Base-by-base conservation (phyloP, 257 asterid genomes). In the Henckelia pumila region DNA sequence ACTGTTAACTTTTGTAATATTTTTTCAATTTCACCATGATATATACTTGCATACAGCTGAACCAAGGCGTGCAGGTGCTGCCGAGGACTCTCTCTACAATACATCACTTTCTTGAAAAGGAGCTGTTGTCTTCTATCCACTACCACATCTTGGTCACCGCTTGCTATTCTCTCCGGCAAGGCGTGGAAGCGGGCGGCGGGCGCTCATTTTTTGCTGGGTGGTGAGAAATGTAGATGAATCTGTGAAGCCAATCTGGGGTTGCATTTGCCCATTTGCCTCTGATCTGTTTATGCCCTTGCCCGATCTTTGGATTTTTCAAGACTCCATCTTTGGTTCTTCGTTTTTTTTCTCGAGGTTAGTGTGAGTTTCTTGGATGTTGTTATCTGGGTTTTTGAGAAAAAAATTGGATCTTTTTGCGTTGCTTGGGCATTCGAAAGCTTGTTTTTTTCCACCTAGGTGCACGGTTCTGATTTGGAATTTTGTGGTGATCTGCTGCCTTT, bases 241-340 rank as follows among this genome's bases (percentile, higher is more conserved):
- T 24, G 25, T 47, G 74, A 7, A 53, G 56, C 63, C 56, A 76
- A 75, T 74, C 58, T 61, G 72, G 72, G 59, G 21, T 68, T 44
- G 47, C 26, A 72, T 64, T 67, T 67, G 67, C 75, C 71, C 33
- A 49, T 33, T 5, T 35, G 26, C 63, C 68, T 63, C 73, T 76
- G 83, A 82, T 86, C 83, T 78, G 80, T 59, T 70, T 66, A 50
- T 56, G 63, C 67, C 73, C 11, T 70, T 59, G 32, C 23, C 78
- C 75, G 83, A 80, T 81, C 87, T 77, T 75, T 67, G 56, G 71
- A 64, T 56, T 62, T 62, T 56, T 63, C 50, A 28, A 77, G 88
- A 70, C 40, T 71, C 60, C 22, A 81, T 74, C 55, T 47, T 47
- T 47, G 55, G 20, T 16, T 14, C 50, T 40, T 40, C 50, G 50